phyloP scores from a whole-genome alignment of 495 filamentous ascomycete genomes.

The Amorphotheca resinae region DNA sequence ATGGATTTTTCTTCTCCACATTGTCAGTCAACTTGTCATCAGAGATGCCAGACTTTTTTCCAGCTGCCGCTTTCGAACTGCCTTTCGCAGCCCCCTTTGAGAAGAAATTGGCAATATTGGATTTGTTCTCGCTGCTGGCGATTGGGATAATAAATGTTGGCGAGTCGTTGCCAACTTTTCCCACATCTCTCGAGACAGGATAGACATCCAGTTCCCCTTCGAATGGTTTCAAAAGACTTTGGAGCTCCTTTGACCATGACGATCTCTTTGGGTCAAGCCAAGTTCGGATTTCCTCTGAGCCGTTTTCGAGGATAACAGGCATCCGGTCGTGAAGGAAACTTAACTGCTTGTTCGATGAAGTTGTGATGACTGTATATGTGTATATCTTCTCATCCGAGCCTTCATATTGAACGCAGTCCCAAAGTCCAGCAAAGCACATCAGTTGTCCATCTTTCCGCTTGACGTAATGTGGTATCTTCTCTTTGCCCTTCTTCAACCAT shows the following conservation, averaged over 20 bases:
- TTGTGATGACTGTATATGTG: conserved; percentile 89
- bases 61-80: conserved; percentile 17
- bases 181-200: conserved; percentile 76
- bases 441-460: conserved; percentile 69
- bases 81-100: conserved; percentile 21
- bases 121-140: conserved; percentile 73
- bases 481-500: conserved; percentile 80
- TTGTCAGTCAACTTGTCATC: conserved; percentile 26
- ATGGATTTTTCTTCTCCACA: conserved; percentile 22
- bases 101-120: conserved; percentile 90
- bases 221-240: conserved; percentile 63
- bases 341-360: conserved; percentile 64
- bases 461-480: conserved; percentile 71
- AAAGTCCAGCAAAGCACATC: conserved; percentile 85
- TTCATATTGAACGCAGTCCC: conserved; percentile 78
- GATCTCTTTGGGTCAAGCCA: conserved; percentile 69
- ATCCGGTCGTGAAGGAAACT: conserved; percentile 86
- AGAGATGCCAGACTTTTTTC: conserved; percentile 18
- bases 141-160: conserved; percentile 72
- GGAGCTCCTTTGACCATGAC: conserved; percentile 69
- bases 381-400: conserved; percentile 58
- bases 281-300: conserved; percentile 50
- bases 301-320: conserved; percentile 82
- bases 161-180: conserved; percentile 90
- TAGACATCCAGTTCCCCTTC: conserved; percentile 73